Base-by-base conservation (phyloP, 805 yeast species). In the Suhomyces sp. region DNA sequence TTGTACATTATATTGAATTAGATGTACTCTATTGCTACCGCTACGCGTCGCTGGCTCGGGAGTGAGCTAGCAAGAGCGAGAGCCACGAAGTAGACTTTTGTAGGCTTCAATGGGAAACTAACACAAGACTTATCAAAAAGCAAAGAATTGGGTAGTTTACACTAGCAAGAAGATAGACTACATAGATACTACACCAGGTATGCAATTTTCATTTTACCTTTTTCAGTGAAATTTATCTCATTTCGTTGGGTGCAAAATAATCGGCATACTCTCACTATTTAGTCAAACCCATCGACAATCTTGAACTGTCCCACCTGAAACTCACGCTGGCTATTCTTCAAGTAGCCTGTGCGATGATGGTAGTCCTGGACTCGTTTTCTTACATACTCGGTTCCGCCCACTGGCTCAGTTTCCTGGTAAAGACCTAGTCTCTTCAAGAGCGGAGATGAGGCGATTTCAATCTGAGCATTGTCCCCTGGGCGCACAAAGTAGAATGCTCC, bases 401-500 rank as follows among this genome's bases (percentile, higher is more conserved):
- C 57, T 2, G 67, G 67, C 27, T 54, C 50, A 1, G 57, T 55
- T 21, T 66, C 56, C 39, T 55, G 58, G 54, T 66, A 66, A 17
- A 68, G 56, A 0, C 73, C 73, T 40, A 66, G 56, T 43, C 67
- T 55, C 44, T 61, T 60, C 45, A 70, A 60, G 15, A 67, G 48
- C 1, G 75, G 73, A 8, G 72, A 67, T 33, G 67, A 65, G 15
- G 68, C 71, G 15, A 68, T 53, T 44, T 65, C 62, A 33, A 68
- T 62, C 15, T 51, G 48, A 6, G 69, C 62, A 2, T 62, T 61
- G 40, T 67, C 69, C 22, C 69, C 67, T 3, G 73, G 73, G 21
- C 75, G 62, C 9, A 67, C 66, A 49, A 70, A 70, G 48, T 70
- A 70, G 52, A 70, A 67, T 6, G 69, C 57, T 1, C 75, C 75